A percentile compares a stretch with the other conserved stretches of the same genome.
Evolutionary conservation across 2,329 filamentous ascomycete genomes (phyloP).

Genomic region (Fusarium longipes): DNA sequence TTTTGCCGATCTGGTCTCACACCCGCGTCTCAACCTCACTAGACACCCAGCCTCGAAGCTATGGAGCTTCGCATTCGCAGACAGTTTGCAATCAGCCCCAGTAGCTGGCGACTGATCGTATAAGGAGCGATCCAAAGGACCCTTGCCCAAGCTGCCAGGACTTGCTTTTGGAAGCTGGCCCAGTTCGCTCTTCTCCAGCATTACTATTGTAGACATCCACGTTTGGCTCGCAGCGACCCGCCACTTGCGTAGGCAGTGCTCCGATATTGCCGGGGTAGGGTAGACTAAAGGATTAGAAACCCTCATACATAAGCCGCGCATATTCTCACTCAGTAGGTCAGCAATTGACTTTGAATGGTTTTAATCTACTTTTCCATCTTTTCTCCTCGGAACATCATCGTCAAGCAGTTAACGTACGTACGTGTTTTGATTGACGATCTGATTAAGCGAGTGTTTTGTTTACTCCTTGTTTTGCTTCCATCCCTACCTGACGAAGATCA

Average conservation of each 20-base stretch:
- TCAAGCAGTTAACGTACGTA: not conserved
- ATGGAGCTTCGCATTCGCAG: conserved; percentile 12
- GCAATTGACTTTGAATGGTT: conserved; percentile 6
- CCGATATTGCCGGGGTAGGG: conserved; percentile 36
- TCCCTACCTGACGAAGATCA: conserved; percentile 13
- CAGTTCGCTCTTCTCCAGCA: not conserved
- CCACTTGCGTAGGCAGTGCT: conserved; percentile 40
- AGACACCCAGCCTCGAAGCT: conserved; percentile 9
- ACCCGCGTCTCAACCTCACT: not conserved
- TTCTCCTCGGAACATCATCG: not conserved
- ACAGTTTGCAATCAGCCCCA: conserved; percentile 19
- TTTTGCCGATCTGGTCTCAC: not conserved
- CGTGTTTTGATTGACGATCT: conserved; percentile 19
- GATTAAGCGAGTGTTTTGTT: conserved; percentile 24
- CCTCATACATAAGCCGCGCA: conserved; percentile 28
- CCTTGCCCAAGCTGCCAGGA: conserved; percentile 1
- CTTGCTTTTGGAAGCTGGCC: conserved; percentile 29
- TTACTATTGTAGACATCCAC: not conserved
- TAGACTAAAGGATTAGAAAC: conserved; percentile 2
- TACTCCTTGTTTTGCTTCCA: conserved; percentile 9
- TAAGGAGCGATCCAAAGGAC: conserved; percentile 8
- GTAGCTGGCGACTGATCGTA: conserved; percentile 32
- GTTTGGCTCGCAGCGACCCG: conserved; percentile 15
- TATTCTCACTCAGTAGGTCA: conserved; percentile 19
- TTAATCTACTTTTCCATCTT: not conserved